Base-by-base conservation (phyloP, 2,329 filamentous ascomycete genomes). In the Penicillium sp. region DNA sequence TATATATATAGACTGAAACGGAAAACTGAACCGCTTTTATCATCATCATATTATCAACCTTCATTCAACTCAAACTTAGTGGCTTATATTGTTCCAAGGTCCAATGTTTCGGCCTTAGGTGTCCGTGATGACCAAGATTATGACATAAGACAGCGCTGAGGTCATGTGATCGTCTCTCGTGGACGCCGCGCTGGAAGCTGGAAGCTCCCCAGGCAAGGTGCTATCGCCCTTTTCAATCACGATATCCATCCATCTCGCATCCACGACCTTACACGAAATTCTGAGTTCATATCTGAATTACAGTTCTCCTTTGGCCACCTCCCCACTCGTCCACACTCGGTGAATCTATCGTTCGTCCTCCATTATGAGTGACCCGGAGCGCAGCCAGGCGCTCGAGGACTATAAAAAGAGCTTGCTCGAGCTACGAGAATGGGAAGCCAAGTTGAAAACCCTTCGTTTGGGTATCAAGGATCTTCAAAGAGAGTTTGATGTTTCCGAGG, bases 351-450 rank as follows among this genome's bases (percentile, higher is more conserved):
- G 26, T 50, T 50, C 54, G 53, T 51, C 49, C 44, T 57, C 56
- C 65, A 69, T 59, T 60, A 76, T 76, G 74, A 72, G 61, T 61
- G 81, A 85, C 65, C 78, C 81, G 55, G 82, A 85, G 73, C 78
- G 82, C 69, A 74, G 87, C 67, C 82, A 87, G 73, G 89, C 89
- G 71, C 86, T 93, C 69, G 82, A 87, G 71, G 85, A 87, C 57
- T 93, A 91, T 81, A 90, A 90, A 74, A 79, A 82, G 60, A 92
- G 90, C 80, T 84, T 93, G 68, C 84, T 97, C 70, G 93, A 99
- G 77, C 96, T 95, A 68, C 86, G 95, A 77, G 94, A 99, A 83
- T 97, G 92, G 92, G 95, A 99, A 78, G 89, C 93, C 50, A 99
- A 97, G 83, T 85, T 99, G 60, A 99, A 97, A 81, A 85, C 88